Evolutionary conservation across 225 moss, liverwort and hornwort species (phyloP), one percentile per base, ranked within the genome.

Genomic region (Thuidium tamariscinum): DNA sequence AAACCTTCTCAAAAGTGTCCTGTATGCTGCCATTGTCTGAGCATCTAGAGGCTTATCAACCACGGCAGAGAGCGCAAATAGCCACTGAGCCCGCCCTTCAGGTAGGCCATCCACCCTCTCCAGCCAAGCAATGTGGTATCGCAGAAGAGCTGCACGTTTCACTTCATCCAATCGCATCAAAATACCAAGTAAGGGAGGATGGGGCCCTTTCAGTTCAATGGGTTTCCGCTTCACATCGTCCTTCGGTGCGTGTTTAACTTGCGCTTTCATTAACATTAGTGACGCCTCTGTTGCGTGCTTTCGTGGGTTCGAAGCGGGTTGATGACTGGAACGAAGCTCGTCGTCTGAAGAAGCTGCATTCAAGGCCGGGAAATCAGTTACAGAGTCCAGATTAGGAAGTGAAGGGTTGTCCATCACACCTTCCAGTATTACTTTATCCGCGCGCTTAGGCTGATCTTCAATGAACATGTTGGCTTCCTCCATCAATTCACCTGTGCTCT

Each of bases 41-140:
- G 93, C 97, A 90, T 97, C 95, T 79, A 99, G 90, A 77, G 98
- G 98, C 42, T 92, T 95, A 83, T 99, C 98, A 65, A 99, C 92
- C 65, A 94, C 96, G 70, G 87, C 94, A 74, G 98, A 93, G 74
- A 99, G 95, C 61, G 96, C 93, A 79, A 94, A 90, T 42, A 99
- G 92, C 98, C 98, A 99, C 81, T 95, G 90, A 5, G 94, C 93
- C 74, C 96, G 95, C 46, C 91, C 94, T 86, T 91, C 87, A 89
- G 96, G 89, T 76, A 95, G 85, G 60, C 95, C 94, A 29, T 94
- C 90, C 63, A 95, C 90, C 77, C 89, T 90, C 80, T 97, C 95
- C 42, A 97, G 87, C 98, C 98, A 99, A 70, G 91, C 83, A 79
- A 96, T 94, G 86, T 99, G 98, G 91, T 93, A 92, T 62, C 96